Percentiles rank a stretch among this genome's conserved stretches.
phyloP scores from a whole-genome alignment of 192 early-diverging fungal species.

The Podila epigama region DNA sequence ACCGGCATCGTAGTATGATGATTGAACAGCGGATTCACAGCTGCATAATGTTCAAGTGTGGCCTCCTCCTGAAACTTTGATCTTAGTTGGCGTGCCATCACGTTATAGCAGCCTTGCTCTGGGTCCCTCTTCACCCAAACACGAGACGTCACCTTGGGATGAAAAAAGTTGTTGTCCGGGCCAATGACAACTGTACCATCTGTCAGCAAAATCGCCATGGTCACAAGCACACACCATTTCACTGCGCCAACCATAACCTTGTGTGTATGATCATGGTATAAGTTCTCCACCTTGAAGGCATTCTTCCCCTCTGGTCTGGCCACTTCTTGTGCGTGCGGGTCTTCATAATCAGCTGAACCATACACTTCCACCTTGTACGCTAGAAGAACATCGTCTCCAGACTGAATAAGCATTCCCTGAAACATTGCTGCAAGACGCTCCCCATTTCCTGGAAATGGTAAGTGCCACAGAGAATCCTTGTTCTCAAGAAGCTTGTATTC shows the following conservation, averaged over 20 bases:
- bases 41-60: constrained; percentile 10
- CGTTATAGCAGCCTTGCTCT: constrained; percentile 1
- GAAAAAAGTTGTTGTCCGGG: constrained; percentile 16
- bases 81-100: constrained; percentile 11
- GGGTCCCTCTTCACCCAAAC: constrained; percentile 6
- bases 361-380: constrained; percentile 19
- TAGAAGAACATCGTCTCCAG: constrained; percentile 4
- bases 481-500: constrained; percentile 9
- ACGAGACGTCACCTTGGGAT: constrained; percentile 1
- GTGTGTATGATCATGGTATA: constrained; percentile 12
- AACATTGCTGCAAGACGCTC: constrained; percentile 8
- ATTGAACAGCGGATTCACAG: constrained; percentile 14
- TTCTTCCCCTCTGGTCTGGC: constrained; percentile 12
- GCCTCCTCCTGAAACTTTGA: constrained; percentile 6
- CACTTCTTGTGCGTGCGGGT: constrained; percentile 16
- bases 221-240: constrained; percentile 16
- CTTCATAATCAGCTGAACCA: constrained; percentile 5
- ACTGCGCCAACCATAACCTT: constrained; percentile 21
- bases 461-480: constrained; percentile 6
- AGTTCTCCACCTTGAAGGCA: constrained; percentile 15
- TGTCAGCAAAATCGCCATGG: constrained; percentile 9
- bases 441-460: constrained; percentile 5
- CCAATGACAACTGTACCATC: constrained; percentile 13
- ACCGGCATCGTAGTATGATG: constrained; percentile 17
- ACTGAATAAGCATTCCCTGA: constrained; percentile 9